A percentile compares a stretch with the other conserved stretches of the same genome.
These are phyloP conservation scores for Cinnamomum micranthum DNA, from an alignment of 164 flowering plant species.

Conservation along the genomic window DNA sequence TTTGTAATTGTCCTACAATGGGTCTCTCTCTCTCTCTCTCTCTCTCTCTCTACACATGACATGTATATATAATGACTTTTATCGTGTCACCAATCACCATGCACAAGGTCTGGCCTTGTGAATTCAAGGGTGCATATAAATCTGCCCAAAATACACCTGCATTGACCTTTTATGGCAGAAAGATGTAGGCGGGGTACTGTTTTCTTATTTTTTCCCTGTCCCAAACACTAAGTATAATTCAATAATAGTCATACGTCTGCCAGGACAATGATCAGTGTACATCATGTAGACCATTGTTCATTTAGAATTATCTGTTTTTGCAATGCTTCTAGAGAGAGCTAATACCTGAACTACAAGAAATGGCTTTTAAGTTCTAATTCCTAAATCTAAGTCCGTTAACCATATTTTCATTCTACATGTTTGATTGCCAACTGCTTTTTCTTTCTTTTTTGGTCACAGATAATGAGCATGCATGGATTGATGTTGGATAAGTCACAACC, in stretches of 20 bases:
- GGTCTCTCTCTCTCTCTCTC: too few species aligned
- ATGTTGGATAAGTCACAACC: conserved; percentile 1
- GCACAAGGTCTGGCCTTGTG: neutral
- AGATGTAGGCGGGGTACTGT: too few species aligned
- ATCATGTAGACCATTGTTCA: neutral
- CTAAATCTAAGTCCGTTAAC: neutral
- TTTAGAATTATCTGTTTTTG: neutral
- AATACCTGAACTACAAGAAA: neutral
- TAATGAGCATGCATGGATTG: conserved; percentile 9
- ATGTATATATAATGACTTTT: neutral
- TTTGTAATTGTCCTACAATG: too few species aligned
- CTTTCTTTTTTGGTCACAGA: neutral
- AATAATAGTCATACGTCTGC: neutral
- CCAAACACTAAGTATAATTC: too few species aligned
- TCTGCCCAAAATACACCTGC: neutral
- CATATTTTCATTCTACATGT: neutral
- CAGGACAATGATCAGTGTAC: neutral
- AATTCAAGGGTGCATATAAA: neutral
- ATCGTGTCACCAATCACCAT: neutral
- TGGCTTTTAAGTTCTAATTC: neutral
- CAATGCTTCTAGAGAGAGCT: neutral
- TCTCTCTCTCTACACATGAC: neutral
- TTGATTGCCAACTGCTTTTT: neutral
- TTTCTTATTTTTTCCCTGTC: too few species aligned
- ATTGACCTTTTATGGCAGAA: too few species aligned